Base-by-base conservation (phyloP, 31 red algal species). In the Bonnemaisonia californica region DNA sequence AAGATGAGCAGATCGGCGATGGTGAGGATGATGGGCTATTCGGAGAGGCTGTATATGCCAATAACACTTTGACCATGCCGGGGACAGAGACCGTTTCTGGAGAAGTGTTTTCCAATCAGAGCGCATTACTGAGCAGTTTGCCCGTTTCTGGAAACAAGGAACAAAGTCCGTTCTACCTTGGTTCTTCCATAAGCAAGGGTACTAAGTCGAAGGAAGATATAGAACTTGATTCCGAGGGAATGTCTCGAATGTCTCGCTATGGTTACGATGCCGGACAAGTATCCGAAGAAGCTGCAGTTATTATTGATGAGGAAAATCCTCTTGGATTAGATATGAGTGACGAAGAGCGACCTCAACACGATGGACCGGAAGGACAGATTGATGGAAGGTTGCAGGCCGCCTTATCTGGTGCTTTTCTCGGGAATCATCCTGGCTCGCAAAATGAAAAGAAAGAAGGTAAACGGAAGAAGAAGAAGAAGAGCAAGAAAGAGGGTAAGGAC, bases 401-500 rank as follows among this genome's bases (percentile, higher is more conserved):
- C 11, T 84, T 91, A 7, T 62, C 77, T 23, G 74, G 62, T 37
- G 88, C 88, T 27, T 91, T 91, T 74, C 42, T 41, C 35, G 32
- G 67, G 62, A 29, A 71, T 57, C 24, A 61, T 79, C 3, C 61
- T 54, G 63, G 62, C 2, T 55, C 74, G 4, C 13, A 55, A 62
- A 29, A 57, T 1, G 56, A 0, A 19, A 67, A 67, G 42, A 92
- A 86, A 71, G 65, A 67, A 55, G 80, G 74, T 79, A 92, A 92
- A 76, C 83, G 83, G 31, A 92, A 92, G 89, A 82, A 82, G 58
- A 82, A 82, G 67, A 72, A 79, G 88, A 83, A 80, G 65, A 36
- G 54, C 40, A 61, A 33, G 41, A 91, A 85, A 31, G 80, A 55
- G 11, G 47, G 57, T 22, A 48, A 66, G 38, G 42, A 71, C 40